Conservation (phyloP, 495 filamentous ascomycete species). For the Talaromyces trachyspermus region DNA sequence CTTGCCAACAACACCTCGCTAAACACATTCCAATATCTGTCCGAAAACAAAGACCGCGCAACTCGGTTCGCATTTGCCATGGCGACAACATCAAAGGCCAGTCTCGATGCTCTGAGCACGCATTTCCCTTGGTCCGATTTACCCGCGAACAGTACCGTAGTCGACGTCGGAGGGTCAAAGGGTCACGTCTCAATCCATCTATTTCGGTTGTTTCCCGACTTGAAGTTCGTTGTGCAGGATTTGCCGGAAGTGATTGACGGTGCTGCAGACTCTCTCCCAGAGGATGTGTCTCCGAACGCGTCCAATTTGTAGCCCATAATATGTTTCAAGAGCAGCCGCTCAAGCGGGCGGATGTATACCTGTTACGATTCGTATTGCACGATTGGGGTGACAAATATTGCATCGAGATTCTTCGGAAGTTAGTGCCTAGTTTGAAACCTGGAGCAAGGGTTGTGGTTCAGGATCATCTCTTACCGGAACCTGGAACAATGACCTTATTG, state of each 20-base stretch:
- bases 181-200: slow-evolving; percentile 22
- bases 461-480: slow-evolving; percentile 42
- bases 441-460: slow-evolving; percentile 37
- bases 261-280: not conserved
- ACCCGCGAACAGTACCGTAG: not conserved
- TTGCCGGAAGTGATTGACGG: slow-evolving; percentile 32
- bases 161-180: slow-evolving; percentile 27
- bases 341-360: slow-evolving; percentile 44
- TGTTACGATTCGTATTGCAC: slow-evolving; percentile 48
- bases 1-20: slow-evolving; percentile 4
- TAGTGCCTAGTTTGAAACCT: slow-evolving; percentile 32
- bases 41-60: slow-evolving; percentile 18
- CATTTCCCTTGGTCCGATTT: slow-evolving; percentile 15
- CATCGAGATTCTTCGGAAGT: slow-evolving; percentile 31
- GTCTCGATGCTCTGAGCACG: slow-evolving; percentile 31
- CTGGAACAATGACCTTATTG: slow-evolving; percentile 33
- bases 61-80: slow-evolving; percentile 47
- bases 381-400: slow-evolving; percentile 41
- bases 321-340: slow-evolving; percentile 43
- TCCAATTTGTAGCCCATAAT: slow-evolving; percentile 39
- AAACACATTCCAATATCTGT: slow-evolving; percentile 7
- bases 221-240: slow-evolving; percentile 48
- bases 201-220: slow-evolving; percentile 14
- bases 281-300: slow-evolving; percentile 1
- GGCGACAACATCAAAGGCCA: slow-evolving; percentile 35